Base-by-base conservation (phyloP, 139 green algal genomes). In the Nannochloris sp. region DNA sequence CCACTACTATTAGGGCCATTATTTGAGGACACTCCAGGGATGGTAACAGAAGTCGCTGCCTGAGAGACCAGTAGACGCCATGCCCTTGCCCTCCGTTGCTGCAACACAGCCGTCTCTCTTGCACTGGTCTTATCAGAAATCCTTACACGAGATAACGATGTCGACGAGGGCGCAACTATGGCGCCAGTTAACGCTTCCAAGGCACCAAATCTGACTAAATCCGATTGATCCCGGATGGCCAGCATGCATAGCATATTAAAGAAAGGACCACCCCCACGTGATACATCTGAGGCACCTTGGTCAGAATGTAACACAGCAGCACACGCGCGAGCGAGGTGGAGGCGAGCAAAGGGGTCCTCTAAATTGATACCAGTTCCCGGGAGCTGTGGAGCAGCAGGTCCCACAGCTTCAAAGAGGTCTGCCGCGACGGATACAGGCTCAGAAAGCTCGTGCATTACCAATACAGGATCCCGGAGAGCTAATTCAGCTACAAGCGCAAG, bases 271-370 rank as follows among this genome's bases (percentile, higher is more conserved):
- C 71, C 78, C 9, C 54, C 55, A 1, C 71, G 53, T 13, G 64
- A 71, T 14, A 64, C 47, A 34, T 74, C 61, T 0, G 51, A 46
- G 2, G 69, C 69, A 2, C 77, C 68, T 67, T 79, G 72, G 10
- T 84, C 79, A n/a, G 79, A 83, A 65, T 88, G 79, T n/a, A 90
- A 68, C 33, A 85, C 65, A 4, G 70, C 66, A 0, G 79, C 77
- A 60, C 85, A 92, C 7, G 80, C 68, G 3, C 87, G 71, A 0
- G 84, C 85, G 47, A 94, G 71, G 73, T 91, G 79, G n/a, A 91
- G 55, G 4, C 87, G 75, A 4, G 77, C 79, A 72, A 79, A 91
- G 8, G 67, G 63, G 73, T 92, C 86, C 2, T 66, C 48, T 9
- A 91, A 66, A 54, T 85, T 89, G 25, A 82, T 38, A 23, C 7